phyloP scores from a whole-genome alignment of 2,329 filamentous ascomycete species.

The Fusarium chlamydosporum region DNA sequence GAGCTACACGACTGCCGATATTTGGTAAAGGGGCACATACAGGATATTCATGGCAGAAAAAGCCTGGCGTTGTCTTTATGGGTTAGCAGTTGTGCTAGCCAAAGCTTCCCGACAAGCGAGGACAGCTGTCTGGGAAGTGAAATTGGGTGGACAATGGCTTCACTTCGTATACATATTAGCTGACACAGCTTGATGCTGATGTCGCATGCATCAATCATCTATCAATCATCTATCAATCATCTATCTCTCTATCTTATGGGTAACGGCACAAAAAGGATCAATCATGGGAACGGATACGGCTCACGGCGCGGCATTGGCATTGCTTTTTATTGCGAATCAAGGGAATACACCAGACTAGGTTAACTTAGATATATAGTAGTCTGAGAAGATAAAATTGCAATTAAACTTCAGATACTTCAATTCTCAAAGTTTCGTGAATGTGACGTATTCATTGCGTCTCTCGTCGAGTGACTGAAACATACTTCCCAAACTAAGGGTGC shows the following conservation, averaged over 20 bases:
- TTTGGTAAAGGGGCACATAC: slow-evolving; percentile 33
- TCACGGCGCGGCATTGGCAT: slow-evolving; percentile 41
- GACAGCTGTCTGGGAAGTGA: slow-evolving; percentile 20
- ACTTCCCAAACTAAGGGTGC: slow-evolving; percentile 3
- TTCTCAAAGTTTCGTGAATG: not conserved
- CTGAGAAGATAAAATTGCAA: slow-evolving; percentile 29
- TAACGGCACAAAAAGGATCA: slow-evolving; percentile 50
- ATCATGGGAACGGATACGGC: slow-evolving; percentile 40
- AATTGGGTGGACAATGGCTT: slow-evolving; percentile 36
- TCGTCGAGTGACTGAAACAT: slow-evolving; percentile 20
- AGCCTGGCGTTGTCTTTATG: slow-evolving; percentile 24
- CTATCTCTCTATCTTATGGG: slow-evolving; percentile 40
- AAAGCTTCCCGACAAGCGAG: slow-evolving; percentile 33
- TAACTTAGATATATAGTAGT: slow-evolving; percentile 26
- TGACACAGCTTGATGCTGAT: slow-evolving; percentile 48
- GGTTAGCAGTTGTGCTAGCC: slow-evolving; percentile 34
- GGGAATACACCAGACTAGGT: slow-evolving; percentile 27
- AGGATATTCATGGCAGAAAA: slow-evolving; percentile 33
- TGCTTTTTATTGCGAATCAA: slow-evolving; percentile 11
- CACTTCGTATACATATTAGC: slow-evolving; percentile 47
- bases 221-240: slow-evolving; percentile 45
- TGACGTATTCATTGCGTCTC: slow-evolving; percentile 9
- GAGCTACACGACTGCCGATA: slow-evolving; percentile 39
- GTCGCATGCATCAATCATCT: slow-evolving; percentile 46
- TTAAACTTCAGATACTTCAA: not conserved